Base-by-base conservation (phyloP, 257 asterid species). In the Solanum gandarillasii region DNA sequence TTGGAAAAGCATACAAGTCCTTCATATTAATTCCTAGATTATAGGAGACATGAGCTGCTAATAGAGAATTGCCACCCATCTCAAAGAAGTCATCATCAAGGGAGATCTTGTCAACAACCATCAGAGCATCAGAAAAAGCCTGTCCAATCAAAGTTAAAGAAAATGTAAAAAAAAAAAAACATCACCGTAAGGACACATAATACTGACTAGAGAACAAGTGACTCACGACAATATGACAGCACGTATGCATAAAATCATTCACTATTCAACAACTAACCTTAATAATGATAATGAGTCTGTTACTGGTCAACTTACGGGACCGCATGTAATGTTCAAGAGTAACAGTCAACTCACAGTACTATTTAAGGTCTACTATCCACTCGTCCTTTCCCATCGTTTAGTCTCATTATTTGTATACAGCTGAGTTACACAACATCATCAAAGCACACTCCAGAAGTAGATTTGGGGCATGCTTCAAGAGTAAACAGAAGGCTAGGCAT, bases 11-110 rank as follows among this genome's bases (percentile, higher is more conserved):
- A 85, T 97, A 97, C 12, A 97, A 89, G 89, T 93, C 91, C 89
- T 91, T 94, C 99, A 97, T 95, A 91, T 93, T 91, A 89, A 97
- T 94, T 88, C 98, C 98, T 89, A 97, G 90, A 83, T 93, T 93
- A 89, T 94, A 93, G 35, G 97, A 91, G 90, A 86, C 98, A 84
- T 94, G 93, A 55, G 98, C 98, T 23, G 99, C 99, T 85, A 98
- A 89, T 71, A 97, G 72, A 86, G 99, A 97, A 92, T 88, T 92
- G 86, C 99, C 99, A 71, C 99, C 99, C 93, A 95, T 93, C 78
- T 89, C 92, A 89, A 97, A 97, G 89, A 97, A 97, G 86, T 97
- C 91, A 89, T 92, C 98, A 89, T 92, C 92, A 35, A 29, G 87
- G 65, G 95, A 92, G 74, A 97, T 88, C 89, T 93, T 91, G 90